phyloP scores from a whole-genome alignment of 805 yeast species.

The Jamesozyma hellenica region DNA sequence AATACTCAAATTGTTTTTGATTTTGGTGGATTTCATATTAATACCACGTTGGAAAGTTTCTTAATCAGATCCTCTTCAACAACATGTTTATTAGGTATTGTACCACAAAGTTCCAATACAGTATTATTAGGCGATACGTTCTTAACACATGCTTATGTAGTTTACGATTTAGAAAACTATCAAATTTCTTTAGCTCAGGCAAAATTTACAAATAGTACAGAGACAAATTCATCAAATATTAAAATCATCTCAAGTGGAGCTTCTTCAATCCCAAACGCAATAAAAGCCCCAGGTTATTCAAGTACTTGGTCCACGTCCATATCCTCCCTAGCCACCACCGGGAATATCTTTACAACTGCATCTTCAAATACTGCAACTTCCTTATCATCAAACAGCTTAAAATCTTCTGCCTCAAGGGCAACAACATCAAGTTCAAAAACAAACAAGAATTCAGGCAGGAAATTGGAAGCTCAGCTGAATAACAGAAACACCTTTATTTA shows the following conservation, averaged over 20 bases:
- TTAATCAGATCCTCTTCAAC: conserved; percentile 11
- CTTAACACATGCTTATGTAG: conserved; percentile 50
- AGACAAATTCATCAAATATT: conserved; percentile 7
- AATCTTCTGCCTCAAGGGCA: not conserved
- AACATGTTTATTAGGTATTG: conserved; percentile 37
- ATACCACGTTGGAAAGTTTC: conserved; percentile 37
- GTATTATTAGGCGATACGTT: conserved; percentile 47
- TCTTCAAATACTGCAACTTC: too few relatives aligned
- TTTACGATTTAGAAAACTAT: conserved; percentile 51
- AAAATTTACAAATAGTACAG: conserved; percentile 2
- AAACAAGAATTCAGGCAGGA: too few relatives aligned
- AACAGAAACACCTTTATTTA: too few relatives aligned
- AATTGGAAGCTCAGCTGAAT: too few relatives aligned
- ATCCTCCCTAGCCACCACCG: conserved; percentile 19
- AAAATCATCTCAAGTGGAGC: conserved; percentile 13
- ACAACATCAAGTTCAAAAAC: not conserved
- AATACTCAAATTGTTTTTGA: conserved; percentile 34
- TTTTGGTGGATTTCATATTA: conserved; percentile 50
- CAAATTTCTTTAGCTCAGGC: conserved; percentile 50
- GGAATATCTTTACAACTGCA: conserved; percentile 18
- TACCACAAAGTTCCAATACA: conserved; percentile 15
- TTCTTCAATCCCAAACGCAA: conserved; percentile 38
- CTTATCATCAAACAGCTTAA: conserved; percentile 2
- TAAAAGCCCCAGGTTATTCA: conserved; percentile 38
- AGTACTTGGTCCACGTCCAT: conserved; percentile 31